phyloP scores from a whole-genome alignment of 768 basidiomycete genomes.

The Paxillus involutus region DNA sequence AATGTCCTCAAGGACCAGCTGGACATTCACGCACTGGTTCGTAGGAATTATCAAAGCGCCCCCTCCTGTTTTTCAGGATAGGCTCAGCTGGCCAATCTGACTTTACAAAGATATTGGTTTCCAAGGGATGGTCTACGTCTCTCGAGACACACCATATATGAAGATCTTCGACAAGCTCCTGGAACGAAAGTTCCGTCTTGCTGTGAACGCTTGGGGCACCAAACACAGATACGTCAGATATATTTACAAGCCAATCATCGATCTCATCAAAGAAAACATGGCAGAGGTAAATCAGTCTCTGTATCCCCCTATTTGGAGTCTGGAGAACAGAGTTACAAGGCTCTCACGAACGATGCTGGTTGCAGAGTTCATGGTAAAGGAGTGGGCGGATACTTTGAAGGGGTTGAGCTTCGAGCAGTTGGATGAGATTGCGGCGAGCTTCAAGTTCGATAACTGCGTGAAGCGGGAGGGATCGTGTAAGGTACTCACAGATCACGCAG shows the following conservation, averaged over 20 bases:
- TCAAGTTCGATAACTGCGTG: slow-evolving; percentile 41
- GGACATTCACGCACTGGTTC: slow-evolving; percentile 60
- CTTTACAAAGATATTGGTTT: slow-evolving; percentile 47
- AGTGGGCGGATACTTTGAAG: slow-evolving; percentile 32
- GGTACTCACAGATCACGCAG: slow-evolving; percentile 8
- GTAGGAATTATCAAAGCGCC: slow-evolving; percentile 6
- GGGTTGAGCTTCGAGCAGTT: slow-evolving; percentile 35
- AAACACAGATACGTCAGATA: slow-evolving; percentile 31
- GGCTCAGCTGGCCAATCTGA: slow-evolving; percentile 80
- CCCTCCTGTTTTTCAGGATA: slow-evolving; percentile 37
- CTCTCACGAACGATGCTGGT: slow-evolving; percentile 35
- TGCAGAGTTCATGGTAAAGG: slow-evolving; percentile 17
- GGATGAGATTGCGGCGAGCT: slow-evolving; percentile 40
- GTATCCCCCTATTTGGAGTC: slow-evolving; percentile 37
- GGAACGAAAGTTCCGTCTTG: slow-evolving; percentile 39
- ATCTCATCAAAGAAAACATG: slow-evolving; percentile 19
- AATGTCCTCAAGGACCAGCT: slow-evolving; percentile 69
- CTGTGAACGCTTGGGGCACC: slow-evolving; percentile 39
- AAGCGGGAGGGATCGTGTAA: slow-evolving; percentile 26
- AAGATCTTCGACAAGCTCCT: slow-evolving; percentile 37
- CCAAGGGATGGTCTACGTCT: slow-evolving; percentile 39
- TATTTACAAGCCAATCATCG: slow-evolving; percentile 17
- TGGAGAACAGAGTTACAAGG: slow-evolving; percentile 22
- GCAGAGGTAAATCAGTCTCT: slow-evolving; percentile 25
- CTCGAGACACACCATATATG: slow-evolving; percentile 39